These are phyloP conservation scores for Pinus albicaulis DNA, from an alignment of 75 land plant species.

Conservation along the genomic window DNA sequence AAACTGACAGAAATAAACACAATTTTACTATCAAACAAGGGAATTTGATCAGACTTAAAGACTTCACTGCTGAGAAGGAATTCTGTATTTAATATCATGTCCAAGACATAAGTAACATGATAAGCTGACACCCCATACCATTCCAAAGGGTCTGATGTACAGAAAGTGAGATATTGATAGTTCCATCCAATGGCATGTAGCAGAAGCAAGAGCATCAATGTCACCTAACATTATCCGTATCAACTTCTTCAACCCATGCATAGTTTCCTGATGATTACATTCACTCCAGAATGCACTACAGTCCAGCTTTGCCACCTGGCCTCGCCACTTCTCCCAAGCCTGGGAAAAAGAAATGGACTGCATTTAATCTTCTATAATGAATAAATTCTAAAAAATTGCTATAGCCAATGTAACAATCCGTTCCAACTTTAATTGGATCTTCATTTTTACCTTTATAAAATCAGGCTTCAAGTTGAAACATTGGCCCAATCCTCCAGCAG, in stretches of 20 bases:
- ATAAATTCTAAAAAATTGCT: background rate
- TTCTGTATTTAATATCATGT: background rate
- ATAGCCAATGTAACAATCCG: background rate
- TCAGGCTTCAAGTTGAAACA: constrained; percentile 78
- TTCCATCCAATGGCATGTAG: constrained; percentile 90
- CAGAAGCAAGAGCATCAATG: constrained; percentile 35
- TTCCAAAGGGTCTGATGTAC: constrained; percentile 78
- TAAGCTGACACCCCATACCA: constrained; percentile 38
- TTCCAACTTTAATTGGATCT: background rate
- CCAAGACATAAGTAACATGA: background rate
- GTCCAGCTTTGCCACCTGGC: constrained; percentile 68
- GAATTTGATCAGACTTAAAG: background rate
- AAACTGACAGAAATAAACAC: too few relatives aligned
- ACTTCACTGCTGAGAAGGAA: background rate
- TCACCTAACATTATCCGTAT: constrained; percentile 81
- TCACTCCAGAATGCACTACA: constrained; percentile 82
- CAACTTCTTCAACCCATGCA: constrained; percentile 68
- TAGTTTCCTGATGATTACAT: constrained; percentile 68
- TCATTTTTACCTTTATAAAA: constrained; percentile 66
- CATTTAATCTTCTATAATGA: background rate
- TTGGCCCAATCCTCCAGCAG: constrained; percentile 59
- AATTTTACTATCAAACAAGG: background rate
- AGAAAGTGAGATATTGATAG: constrained; percentile 80
- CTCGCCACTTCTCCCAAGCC: constrained; percentile 97
- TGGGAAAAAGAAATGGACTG: constrained; percentile 14